Evolutionary conservation across 805 yeast species (phyloP), one percentile per base, ranked within the genome.

Genomic region (Lipomyces japonicus): DNA sequence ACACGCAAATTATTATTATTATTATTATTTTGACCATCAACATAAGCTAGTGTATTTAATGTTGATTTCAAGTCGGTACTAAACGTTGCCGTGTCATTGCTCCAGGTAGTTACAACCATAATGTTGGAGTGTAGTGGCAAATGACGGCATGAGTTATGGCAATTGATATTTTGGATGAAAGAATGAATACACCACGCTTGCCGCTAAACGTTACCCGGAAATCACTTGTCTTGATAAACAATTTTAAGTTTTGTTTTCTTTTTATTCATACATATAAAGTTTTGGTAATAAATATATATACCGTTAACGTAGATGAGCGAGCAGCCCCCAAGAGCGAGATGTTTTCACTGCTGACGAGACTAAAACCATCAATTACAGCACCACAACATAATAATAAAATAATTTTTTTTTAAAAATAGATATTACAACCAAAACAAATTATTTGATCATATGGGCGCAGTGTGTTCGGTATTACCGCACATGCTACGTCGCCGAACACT

Each of bases 71-170:
- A 3, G 46, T 53, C 57, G 23, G 42, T 37, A 10, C 44, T 21
- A 31, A 53, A 42, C 10, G 55, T 53, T 35, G 57, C 44, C 41
- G 28, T 32, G 31, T n/a, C 30, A 5, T 44, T 44, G 7, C 37
- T 48, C 57, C 57, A 53, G 9, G 57, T 50, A 19, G 45, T 32
- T 34, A 53, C 54, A 24, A 53, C 57, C 57, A 53, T 53, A 14
- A 23, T 30, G 22, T 3, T 14, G 5, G 7, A 6, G 12, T 21
- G 6, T 18, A 6, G 19, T 38, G n/a, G 14, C 7, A 21, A 23
- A 23, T 7, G n/a, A 10, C 24, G 31, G 12, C 7, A 28, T 12
- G 31, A 7, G 31, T 7, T 12, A 7, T 12, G 12, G 12, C 10
- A 28, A 28, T 7, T 28, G 31, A 7, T 7, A 12, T 28, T 7